A percentile compares a stretch with the other conserved stretches of the same genome.
Conservation (phyloP, 202 grass and related monocot species). For the Bolboschoenoplectus hybrid region DNA sequence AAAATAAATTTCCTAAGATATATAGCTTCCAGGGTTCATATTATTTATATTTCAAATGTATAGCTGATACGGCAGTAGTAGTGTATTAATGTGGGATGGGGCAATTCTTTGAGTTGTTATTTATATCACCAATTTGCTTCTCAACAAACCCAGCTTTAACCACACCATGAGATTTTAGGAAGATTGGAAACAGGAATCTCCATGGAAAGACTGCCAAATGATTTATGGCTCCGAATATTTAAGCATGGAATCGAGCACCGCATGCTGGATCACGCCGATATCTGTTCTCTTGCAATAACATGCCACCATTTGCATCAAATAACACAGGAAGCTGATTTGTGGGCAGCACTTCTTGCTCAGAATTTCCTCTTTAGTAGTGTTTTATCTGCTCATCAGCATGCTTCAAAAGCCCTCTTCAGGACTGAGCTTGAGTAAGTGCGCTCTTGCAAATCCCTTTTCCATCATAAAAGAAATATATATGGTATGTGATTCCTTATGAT, state of each 20-base stretch:
- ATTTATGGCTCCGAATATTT: conserved; percentile 26
- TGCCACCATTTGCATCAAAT: conserved; percentile 31
- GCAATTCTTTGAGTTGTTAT: background rate
- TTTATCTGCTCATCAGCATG: background rate
- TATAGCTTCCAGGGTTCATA: conserved; percentile 10
- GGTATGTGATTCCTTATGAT: too few species aligned
- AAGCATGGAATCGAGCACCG: conserved; percentile 1
- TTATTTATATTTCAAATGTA: background rate
- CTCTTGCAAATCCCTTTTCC: background rate
- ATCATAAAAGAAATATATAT: too few species aligned
- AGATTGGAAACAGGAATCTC: background rate
- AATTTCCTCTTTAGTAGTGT: background rate
- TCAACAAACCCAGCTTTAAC: background rate
- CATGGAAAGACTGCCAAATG: conserved; percentile 27
- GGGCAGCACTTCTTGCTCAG: conserved; percentile 27
- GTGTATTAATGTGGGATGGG: background rate
- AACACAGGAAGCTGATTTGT: conserved; percentile 20
- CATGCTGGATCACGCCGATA: conserved; percentile 1
- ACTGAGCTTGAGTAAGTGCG: background rate
- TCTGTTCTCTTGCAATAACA: conserved; percentile 17
- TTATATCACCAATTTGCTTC: conserved; percentile 1
- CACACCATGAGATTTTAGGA: background rate
- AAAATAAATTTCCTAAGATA: background rate
- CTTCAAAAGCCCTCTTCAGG: conserved; percentile 29
- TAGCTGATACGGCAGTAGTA: background rate